Conservation (phyloP, 495 filamentous ascomycete genomes). For the Penicillium canescens region DNA sequence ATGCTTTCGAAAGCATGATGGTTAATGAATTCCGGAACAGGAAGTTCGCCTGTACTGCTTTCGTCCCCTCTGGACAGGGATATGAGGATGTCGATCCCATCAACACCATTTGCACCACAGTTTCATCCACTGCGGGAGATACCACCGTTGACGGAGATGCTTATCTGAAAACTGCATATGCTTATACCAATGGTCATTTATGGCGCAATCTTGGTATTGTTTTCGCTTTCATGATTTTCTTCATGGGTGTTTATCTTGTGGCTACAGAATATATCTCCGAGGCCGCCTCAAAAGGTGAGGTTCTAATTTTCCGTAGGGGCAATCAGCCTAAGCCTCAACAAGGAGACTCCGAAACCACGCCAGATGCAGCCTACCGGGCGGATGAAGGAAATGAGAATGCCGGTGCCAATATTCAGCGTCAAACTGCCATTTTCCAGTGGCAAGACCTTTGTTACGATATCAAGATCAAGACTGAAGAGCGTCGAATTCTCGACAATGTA, state of each 20-base stretch:
- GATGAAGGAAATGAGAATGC: conserved; percentile 29
- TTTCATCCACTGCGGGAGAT: conserved; percentile 44
- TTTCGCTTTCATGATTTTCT: conserved; percentile 64
- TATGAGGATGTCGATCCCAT: conserved; percentile 23
- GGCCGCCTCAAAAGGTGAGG: conserved; percentile 52
- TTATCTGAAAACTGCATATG: conserved; percentile 62
- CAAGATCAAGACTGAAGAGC: conserved; percentile 58
- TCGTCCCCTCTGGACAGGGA: conserved; percentile 55
- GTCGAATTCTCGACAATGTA: conserved; percentile 62
- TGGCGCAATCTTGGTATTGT: conserved; percentile 74
- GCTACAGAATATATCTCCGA: conserved; percentile 50
- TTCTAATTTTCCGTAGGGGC: conserved; percentile 53
- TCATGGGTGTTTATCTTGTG: conserved; percentile 49
- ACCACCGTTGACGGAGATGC: conserved; percentile 55
- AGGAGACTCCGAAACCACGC: conserved; percentile 35
- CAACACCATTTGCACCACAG: conserved; percentile 50
- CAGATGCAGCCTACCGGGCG: conserved; percentile 14
- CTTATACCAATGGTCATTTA: conserved; percentile 57
- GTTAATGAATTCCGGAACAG: conserved; percentile 63
- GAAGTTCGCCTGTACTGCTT: conserved; percentile 32
- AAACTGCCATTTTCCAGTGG: conserved; percentile 76
- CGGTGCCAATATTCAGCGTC: conserved; percentile 55
- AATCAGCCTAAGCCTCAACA: conserved; percentile 29
- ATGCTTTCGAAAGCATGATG: conserved; percentile 52
- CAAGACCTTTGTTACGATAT: conserved; percentile 75